These are phyloP conservation scores for Ophiocordyceps unilateralis DNA, from an alignment of 2,329 filamentous ascomycete genomes.

Conservation along the genomic window DNA sequence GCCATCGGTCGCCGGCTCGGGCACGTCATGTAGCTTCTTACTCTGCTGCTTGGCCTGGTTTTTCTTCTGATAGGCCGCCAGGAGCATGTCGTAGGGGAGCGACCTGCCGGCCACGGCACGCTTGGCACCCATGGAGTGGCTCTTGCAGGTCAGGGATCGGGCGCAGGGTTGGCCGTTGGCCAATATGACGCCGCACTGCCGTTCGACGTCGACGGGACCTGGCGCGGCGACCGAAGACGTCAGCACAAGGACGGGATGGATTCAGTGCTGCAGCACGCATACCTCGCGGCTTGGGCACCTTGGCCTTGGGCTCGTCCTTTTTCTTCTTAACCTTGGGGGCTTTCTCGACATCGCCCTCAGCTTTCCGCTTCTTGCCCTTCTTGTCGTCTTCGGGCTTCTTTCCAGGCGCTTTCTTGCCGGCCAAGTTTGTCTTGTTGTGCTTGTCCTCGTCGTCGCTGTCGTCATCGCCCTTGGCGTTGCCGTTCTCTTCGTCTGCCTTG, in stretches of 20 bases:
- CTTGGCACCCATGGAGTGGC: conserved; percentile 89
- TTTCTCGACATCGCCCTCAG: conserved; percentile 61
- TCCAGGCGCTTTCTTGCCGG: conserved; percentile 44
- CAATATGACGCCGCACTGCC: conserved; percentile 77
- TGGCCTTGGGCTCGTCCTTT: conserved; percentile 78
- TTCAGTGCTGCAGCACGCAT: conserved; percentile 4
- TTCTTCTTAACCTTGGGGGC: conserved; percentile 83
- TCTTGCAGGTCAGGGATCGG: conserved; percentile 81
- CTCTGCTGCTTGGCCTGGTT: conserved; percentile 97
- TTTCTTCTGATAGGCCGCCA: conserved; percentile 86
- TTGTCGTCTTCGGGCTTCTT: conserved; percentile 51
- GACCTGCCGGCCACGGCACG: conserved; percentile 73
- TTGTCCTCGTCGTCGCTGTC: conserved; percentile 25
- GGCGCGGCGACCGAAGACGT: not conserved
- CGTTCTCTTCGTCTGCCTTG: conserved; percentile 30
- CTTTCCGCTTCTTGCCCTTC: conserved; percentile 65
- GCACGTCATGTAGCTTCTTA: conserved; percentile 25
- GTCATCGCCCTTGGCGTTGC: conserved; percentile 31
- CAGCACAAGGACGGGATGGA: not conserved
- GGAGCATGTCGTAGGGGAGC: conserved; percentile 79
- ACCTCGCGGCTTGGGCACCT: conserved; percentile 71
- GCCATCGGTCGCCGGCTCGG: not conserved
- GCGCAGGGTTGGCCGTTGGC: conserved; percentile 78
- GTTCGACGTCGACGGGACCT: conserved; percentile 83
- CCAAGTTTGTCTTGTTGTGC: conserved; percentile 21